Base-by-base conservation (phyloP, 139 green algal genomes). In the Tetradesmus obliquus region DNA sequence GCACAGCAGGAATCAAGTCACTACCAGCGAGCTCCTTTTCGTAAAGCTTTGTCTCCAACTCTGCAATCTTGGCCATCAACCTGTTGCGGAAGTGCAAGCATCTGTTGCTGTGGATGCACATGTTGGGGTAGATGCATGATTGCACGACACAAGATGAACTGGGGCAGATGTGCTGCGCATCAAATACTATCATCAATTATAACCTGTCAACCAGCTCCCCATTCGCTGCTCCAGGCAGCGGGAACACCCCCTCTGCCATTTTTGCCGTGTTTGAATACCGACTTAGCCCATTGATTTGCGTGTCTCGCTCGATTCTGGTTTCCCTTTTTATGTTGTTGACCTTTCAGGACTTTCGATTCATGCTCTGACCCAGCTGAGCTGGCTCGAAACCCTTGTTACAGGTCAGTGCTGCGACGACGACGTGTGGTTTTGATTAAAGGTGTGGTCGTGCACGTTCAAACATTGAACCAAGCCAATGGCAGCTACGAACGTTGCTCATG, bases 51-150 rank as follows among this genome's bases (percentile, higher is more conserved):
- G n/a, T 51, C 82, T 92, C 89, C 2, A 92, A 53, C 6, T 57
- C 66, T 19, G 89, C 82, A 32, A 92, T 92, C 89, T 89, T 92
- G 9, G 66, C 82, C n/a, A 92, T 79, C 15, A 92, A 53, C 62
- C 89, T 82, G 54, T 92, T 66, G 17, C 82, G 53, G n/a, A 92
- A 8, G 0, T 89, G 13, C n/a, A 8, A 58, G 13, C 79, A 20
- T 5, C 9, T 62, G 79, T 22, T 22, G 9, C 32, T 55, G 24
- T 17, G 9, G 79, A 13, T 85, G 32, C 32, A 45, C 53, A 86
- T 60, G 53, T 58, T 45, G 51, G 5, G 24, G 51, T 10, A 60
- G 51, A 60, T 86, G 53, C 53, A 53, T 4, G 20, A 3, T 53
- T 53, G 72, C 13, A 55, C 24, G 17, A 45, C 76, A 55, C 8